These are phyloP conservation scores for Cryptococcus sp. DNA, from an alignment of 1,284 basidiomycete genomes.

Conservation along the genomic window DNA sequence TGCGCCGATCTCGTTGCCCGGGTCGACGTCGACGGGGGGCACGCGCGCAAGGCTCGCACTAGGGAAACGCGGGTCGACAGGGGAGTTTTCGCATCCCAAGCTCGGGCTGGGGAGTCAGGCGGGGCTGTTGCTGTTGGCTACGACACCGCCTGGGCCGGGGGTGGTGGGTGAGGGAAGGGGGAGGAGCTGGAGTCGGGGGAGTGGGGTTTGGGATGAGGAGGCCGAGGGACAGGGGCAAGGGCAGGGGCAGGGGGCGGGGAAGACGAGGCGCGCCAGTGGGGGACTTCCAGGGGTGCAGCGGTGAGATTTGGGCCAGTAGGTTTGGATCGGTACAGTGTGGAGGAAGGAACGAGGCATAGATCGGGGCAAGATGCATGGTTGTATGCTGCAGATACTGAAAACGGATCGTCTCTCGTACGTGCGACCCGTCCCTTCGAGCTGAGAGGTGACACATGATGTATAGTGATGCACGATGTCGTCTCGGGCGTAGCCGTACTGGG, in stretches of 20 bases:
- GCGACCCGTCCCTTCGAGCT: too few relatives aligned
- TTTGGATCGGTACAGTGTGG: background rate
- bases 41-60: constrained; percentile 7
- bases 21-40: too few relatives aligned
- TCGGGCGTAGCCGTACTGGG: too few relatives aligned
- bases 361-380: background rate
- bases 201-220: constrained; percentile 1
- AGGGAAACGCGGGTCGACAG: constrained; percentile 20
- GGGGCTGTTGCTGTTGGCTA: constrained; percentile 40
- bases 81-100: constrained; percentile 21
- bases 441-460: too few relatives aligned
- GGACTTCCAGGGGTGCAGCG: background rate
- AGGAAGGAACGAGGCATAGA: background rate
- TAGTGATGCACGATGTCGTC: too few relatives aligned
- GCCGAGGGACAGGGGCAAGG: background rate
- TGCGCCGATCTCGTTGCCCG: background rate
- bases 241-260: background rate
- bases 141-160: constrained; percentile 30
- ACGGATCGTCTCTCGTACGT: too few relatives aligned
- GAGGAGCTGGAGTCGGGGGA: constrained; percentile 17
- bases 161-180: constrained; percentile 7
- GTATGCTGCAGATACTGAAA: background rate
- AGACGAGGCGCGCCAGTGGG: background rate
- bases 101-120: constrained; percentile 36
- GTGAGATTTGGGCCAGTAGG: background rate